Conservation (phyloP, 2,329 filamentous ascomycete genomes). For the Ceratocystis papillata region DNA sequence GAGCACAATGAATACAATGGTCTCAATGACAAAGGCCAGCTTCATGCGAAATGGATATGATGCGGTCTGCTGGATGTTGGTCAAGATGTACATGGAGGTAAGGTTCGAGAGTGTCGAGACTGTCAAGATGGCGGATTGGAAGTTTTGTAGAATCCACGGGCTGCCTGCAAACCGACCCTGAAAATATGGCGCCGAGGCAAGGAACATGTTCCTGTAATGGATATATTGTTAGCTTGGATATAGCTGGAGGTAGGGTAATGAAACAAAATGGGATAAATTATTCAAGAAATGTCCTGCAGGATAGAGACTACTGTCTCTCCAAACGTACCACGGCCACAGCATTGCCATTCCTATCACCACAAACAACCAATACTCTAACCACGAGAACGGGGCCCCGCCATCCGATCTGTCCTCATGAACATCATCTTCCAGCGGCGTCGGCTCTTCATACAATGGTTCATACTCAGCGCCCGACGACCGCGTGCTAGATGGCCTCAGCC, state of each 20-base stretch:
- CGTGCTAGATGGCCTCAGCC: neutral
- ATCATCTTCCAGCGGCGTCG: conserved; percentile 19
- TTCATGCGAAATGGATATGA: conserved; percentile 84
- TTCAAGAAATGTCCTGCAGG: neutral
- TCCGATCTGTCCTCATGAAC: conserved; percentile 26
- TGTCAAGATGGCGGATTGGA: conserved; percentile 80
- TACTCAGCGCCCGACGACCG: conserved; percentile 17
- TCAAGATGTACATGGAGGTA: conserved; percentile 61
- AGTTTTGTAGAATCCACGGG: conserved; percentile 64
- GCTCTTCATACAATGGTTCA: conserved; percentile 23
- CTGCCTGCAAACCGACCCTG: conserved; percentile 64
- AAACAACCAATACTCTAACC: conserved; percentile 78
- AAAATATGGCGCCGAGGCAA: conserved; percentile 90
- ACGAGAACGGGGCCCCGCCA: conserved; percentile 55
- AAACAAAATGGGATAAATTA: conserved; percentile 22
- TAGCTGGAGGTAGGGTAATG: neutral
- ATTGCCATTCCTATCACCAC: conserved; percentile 78
- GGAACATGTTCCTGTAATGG: conserved; percentile 79
- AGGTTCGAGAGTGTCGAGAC: conserved; percentile 80
- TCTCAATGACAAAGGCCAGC: conserved; percentile 63
- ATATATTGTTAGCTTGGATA: neutral
- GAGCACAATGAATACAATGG: conserved; percentile 63
- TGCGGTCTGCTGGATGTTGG: conserved; percentile 67
- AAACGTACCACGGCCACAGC: conserved; percentile 85
- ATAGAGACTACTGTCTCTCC: neutral